Conservation (phyloP, 768 basidiomycete species). For the Boletus edulis region DNA sequence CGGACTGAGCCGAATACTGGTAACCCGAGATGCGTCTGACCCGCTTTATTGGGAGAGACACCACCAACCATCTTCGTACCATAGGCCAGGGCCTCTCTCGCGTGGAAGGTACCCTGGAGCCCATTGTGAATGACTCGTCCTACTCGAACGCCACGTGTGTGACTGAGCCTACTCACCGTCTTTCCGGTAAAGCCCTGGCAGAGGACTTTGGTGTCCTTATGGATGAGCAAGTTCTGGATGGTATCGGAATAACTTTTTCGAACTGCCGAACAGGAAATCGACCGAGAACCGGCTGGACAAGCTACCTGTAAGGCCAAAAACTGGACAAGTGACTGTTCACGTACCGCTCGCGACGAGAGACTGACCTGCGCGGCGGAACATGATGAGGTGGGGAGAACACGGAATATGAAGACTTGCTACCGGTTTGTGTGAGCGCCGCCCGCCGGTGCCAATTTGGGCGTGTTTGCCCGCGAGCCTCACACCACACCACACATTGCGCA, state of each 20-base stretch:
- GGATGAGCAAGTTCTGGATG: slow-evolving; percentile 86
- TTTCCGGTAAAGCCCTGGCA: slow-evolving; percentile 95
- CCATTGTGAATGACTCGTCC: slow-evolving; percentile 4
- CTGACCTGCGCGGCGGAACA: slow-evolving; percentile 64
- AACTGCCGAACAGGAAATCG: slow-evolving; percentile 75
- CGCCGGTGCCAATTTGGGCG: slow-evolving; percentile 23
- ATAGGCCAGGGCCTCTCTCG: slow-evolving; percentile 87
- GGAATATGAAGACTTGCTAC: slow-evolving; percentile 2
- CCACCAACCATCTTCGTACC: slow-evolving; percentile 99
- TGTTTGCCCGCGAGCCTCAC: slow-evolving; percentile 21
- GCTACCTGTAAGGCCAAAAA: not conserved
- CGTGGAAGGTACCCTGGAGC: slow-evolving; percentile 91
- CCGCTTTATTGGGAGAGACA: slow-evolving; percentile 95
- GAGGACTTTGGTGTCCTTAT: slow-evolving; percentile 92
- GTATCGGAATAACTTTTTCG: slow-evolving; percentile 85
- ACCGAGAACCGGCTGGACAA: slow-evolving; percentile 61
- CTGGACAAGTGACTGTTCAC: slow-evolving; percentile 10
- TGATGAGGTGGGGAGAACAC: slow-evolving; percentile 16
- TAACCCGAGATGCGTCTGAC: slow-evolving; percentile 90
- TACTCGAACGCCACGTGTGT: not conserved
- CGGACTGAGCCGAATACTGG: slow-evolving; percentile 91
- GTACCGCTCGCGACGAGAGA: slow-evolving; percentile 53
- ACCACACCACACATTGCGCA: not conserved
- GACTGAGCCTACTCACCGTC: slow-evolving; percentile 55
- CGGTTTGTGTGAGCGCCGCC: slow-evolving; percentile 16